phyloP scores from a whole-genome alignment of 2,329 filamentous ascomycete genomes.

The Monosporascus sp. region DNA sequence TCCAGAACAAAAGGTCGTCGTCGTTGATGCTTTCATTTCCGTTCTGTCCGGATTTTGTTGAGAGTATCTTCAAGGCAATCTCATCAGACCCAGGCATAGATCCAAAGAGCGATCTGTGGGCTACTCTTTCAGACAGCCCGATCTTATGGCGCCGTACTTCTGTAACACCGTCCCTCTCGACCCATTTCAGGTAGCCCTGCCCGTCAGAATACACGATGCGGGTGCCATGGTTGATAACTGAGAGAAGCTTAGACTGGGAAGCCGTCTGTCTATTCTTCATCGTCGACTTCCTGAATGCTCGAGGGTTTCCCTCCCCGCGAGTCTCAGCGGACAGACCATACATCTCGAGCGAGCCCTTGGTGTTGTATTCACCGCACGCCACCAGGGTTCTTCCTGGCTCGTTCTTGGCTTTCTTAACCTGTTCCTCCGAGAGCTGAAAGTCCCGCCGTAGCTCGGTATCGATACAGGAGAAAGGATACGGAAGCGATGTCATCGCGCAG shows the following conservation, averaged over 20 bases:
- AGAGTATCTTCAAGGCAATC: slow-evolving; percentile 74
- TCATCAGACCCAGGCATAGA: slow-evolving; percentile 56
- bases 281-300: slow-evolving; percentile 39
- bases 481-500: slow-evolving; percentile 65
- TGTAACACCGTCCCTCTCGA: slow-evolving; percentile 74
- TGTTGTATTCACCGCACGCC: slow-evolving; percentile 85
- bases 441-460: slow-evolving; percentile 53
- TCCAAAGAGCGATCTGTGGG: slow-evolving; percentile 45
- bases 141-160: slow-evolving; percentile 52
- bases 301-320: slow-evolving; percentile 14
- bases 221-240: slow-evolving; percentile 75
- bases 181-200: slow-evolving; percentile 81
- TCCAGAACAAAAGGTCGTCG: slow-evolving; percentile 80
- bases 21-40: slow-evolving; percentile 34
- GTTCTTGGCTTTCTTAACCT: slow-evolving; percentile 49
- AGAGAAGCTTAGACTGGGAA: slow-evolving; percentile 73
- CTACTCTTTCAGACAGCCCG: slow-evolving; percentile 46
- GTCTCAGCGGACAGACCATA: slow-evolving; percentile 55
- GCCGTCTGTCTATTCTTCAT: slow-evolving; percentile 81
- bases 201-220: slow-evolving; percentile 80
- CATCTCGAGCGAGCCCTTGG: slow-evolving; percentile 84
- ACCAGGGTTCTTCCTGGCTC: slow-evolving; percentile 59
- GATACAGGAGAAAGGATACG: slow-evolving; percentile 61
- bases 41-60: slow-evolving; percentile 41
- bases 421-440: slow-evolving; percentile 50